Percentiles rank a stretch among this genome's conserved stretches.
Conservation (phyloP, 2,329 filamentous ascomycete genomes). For the Emergomyces pasteurianus region DNA sequence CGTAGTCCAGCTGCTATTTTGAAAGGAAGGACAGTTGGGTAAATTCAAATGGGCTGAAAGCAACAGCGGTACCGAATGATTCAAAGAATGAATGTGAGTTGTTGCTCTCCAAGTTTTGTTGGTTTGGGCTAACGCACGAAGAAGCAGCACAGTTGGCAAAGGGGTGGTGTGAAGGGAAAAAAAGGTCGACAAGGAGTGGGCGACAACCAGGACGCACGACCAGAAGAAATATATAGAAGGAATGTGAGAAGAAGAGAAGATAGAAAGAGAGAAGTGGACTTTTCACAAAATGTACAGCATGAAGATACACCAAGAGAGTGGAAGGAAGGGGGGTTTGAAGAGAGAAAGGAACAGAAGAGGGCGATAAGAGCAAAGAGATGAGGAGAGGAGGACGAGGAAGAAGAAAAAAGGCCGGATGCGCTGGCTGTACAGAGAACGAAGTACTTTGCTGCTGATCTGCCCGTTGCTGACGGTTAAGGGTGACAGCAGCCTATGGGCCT, state of each 20-base stretch:
- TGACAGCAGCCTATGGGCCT: not conserved
- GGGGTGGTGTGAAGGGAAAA: not conserved
- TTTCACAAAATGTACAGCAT: conserved; percentile 9
- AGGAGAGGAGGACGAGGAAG: not conserved
- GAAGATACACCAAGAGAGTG: conserved; percentile 10
- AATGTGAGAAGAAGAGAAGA: conserved; percentile 9
- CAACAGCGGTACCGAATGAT: not conserved
- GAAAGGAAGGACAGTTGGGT: not conserved
- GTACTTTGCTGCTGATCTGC: not conserved
- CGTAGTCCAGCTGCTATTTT: not conserved
- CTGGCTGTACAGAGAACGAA: no score
- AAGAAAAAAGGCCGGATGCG: no score
- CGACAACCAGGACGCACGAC: conserved; percentile 29
- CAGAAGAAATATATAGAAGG: conserved; percentile 5
- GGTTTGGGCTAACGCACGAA: not conserved
- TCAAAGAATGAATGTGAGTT: not conserved
- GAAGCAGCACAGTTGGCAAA: not conserved
- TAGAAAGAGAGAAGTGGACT: conserved; percentile 21
- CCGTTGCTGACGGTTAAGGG: not conserved
- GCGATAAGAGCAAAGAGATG: conserved; percentile 1
- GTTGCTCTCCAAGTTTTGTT: not conserved
- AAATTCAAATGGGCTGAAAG: not conserved
- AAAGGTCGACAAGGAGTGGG: conserved; percentile 11
- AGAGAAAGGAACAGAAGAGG: not conserved
- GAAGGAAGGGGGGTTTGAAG: conserved; percentile 12